Evolutionary conservation across 371 early-diverging fungal genomes (phyloP).

Genomic region (Saksenaea vasiformis): DNA sequence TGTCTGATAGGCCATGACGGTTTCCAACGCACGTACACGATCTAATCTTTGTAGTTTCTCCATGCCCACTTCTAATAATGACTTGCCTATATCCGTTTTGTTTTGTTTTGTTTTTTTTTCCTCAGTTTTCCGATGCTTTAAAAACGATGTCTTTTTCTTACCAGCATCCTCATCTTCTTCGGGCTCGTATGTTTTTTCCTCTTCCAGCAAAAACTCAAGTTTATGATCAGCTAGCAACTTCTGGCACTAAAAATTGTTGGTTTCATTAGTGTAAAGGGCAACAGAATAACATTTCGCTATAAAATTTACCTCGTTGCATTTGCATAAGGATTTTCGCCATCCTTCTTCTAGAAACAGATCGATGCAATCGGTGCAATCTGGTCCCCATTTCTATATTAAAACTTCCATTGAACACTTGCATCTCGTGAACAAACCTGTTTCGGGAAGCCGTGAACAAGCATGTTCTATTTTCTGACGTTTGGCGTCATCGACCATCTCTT

Average conservation of each 20-base stretch:
- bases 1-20: slow-evolving; percentile 56
- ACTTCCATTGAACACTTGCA: background rate
- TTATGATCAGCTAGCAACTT: slow-evolving; percentile 20
- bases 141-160: slow-evolving; percentile 8
- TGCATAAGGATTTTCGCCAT: slow-evolving; percentile 54
- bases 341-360: slow-evolving; percentile 52
- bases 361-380: slow-evolving; percentile 15
- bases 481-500: slow-evolving; percentile 10
- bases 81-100: background rate
- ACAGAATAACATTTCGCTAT: background rate
- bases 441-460: background rate
- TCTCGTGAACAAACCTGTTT: background rate
- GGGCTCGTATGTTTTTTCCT: slow-evolving; percentile 47
- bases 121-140: slow-evolving; percentile 36
- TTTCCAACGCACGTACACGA: slow-evolving; percentile 77
- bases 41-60: slow-evolving; percentile 64
- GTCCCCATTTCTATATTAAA: background rate
- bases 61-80: slow-evolving; percentile 28
- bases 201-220: slow-evolving; percentile 32
- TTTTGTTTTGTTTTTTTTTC: slow-evolving; percentile 37
- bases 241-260: slow-evolving; percentile 17
- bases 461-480: background rate
- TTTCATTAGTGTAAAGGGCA: background rate
- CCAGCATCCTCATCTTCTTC: slow-evolving; percentile 53
- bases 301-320: slow-evolving; percentile 36